phyloP scores from a whole-genome alignment of 116 monocot species.

The Posidonia oceanica region DNA sequence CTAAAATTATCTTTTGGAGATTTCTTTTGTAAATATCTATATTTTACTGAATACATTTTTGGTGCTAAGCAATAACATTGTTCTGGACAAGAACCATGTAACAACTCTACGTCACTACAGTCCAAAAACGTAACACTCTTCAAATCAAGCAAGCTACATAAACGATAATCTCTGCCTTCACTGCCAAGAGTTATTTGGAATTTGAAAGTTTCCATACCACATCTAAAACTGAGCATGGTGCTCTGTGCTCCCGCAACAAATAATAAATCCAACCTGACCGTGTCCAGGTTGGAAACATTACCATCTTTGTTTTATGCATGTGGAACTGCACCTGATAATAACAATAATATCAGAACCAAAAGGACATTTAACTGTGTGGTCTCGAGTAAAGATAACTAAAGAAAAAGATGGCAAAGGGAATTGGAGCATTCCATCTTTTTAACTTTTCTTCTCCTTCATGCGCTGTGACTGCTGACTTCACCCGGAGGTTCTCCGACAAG shows the following conservation, averaged over 20 bases:
- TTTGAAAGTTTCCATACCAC: neutral
- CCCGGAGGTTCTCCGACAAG: neutral
- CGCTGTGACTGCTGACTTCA: neutral
- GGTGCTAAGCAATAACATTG: too few species aligned
- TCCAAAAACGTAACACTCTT: too few species aligned
- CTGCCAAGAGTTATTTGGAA: neutral
- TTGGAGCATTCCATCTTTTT: neutral
- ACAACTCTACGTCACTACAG: too few species aligned
- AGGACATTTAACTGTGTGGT: neutral
- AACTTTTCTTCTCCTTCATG: neutral
- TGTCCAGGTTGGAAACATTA: neutral
- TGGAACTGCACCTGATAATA: neutral
- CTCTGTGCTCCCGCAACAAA: conserved; percentile 8
- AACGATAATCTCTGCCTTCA: too few species aligned
- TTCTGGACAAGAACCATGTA: too few species aligned
- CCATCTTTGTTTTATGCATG: neutral
- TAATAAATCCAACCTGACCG: conserved; percentile 7
- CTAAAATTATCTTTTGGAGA: too few species aligned
- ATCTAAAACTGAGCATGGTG: neutral
- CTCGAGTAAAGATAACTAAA: neutral
- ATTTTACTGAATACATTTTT: too few species aligned
- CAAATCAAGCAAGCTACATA: too few species aligned
- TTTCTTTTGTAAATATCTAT: too few species aligned
- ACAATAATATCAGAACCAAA: neutral
- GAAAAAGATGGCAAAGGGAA: neutral